Evolutionary conservation across 2,329 filamentous ascomycete genomes (phyloP).

Genomic region (Tetracladium maxilliforme): DNA sequence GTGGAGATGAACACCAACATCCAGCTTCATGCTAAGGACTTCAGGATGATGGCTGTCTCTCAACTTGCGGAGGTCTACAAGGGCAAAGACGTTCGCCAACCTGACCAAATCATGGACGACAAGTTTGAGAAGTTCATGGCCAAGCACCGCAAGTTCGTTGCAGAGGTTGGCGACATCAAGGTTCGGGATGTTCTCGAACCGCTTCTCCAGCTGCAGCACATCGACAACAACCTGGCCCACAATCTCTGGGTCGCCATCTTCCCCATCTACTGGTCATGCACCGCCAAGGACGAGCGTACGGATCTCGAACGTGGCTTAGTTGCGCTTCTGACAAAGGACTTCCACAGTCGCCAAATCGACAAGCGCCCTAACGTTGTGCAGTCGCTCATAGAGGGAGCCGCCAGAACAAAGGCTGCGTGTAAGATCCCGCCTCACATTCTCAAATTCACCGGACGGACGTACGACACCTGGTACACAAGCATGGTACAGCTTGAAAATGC

Average conservation of each 20-base stretch:
- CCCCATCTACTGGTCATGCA: constrained; percentile 84
- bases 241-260: constrained; percentile 86
- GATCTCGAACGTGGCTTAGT: constrained; percentile 88
- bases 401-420: constrained; percentile 71
- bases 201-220: constrained; percentile 80
- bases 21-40: constrained; percentile 72
- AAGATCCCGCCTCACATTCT: constrained; percentile 92
- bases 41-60: constrained; percentile 61
- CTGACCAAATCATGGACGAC: constrained; percentile 63
- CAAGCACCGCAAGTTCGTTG: constrained; percentile 69
- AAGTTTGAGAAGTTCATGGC: constrained; percentile 68
- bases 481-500: constrained; percentile 81
- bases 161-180: constrained; percentile 73
- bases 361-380: constrained; percentile 92
- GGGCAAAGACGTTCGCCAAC: constrained; percentile 50
- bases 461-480: constrained; percentile 95
- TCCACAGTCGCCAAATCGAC: constrained; percentile 86
- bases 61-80: constrained; percentile 60
- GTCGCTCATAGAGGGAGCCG: constrained; percentile 76
- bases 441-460: constrained; percentile 88
- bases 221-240: constrained; percentile 67
- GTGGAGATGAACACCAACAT: constrained; percentile 72
- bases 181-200: constrained; percentile 82
- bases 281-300: constrained; percentile 72
- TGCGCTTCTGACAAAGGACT: constrained; percentile 84